A percentile compares a stretch with the other conserved stretches of the same genome.
Evolutionary conservation across 768 basidiomycete genomes (phyloP).

Genomic region (Termitomyces sp.): DNA sequence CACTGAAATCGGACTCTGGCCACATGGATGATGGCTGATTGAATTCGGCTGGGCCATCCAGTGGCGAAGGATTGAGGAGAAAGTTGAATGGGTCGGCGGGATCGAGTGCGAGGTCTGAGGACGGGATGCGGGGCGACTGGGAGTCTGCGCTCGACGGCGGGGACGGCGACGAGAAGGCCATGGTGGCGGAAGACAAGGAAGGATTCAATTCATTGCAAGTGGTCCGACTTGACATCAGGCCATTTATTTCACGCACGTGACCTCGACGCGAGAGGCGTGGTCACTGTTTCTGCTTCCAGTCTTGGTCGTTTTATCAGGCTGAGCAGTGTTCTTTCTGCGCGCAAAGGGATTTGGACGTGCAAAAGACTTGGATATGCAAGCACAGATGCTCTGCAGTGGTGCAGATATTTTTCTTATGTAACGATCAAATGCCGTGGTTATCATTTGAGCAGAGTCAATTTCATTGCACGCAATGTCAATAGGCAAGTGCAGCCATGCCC

Average conservation of each 20-base stretch:
- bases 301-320: neutral
- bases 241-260: slow-evolving; percentile 19
- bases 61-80: slow-evolving; percentile 33
- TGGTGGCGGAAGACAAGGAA: slow-evolving; percentile 1
- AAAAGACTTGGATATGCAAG: neutral
- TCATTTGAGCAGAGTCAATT: neutral
- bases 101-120: slow-evolving; percentile 45
- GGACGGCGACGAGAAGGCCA: slow-evolving; percentile 13
- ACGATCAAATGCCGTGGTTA: neutral
- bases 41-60: slow-evolving; percentile 19
- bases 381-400: neutral
- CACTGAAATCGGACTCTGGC: slow-evolving; percentile 21
- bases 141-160: slow-evolving; percentile 15
- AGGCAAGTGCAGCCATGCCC: neutral
- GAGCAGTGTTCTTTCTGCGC: neutral
- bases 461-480: slow-evolving; percentile 7
- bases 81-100: slow-evolving; percentile 56
- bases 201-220: neutral
- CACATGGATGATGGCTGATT: slow-evolving; percentile 44
- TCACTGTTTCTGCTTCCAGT: neutral
- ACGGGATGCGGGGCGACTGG: slow-evolving; percentile 20
- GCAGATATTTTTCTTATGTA: slow-evolving; percentile 1
- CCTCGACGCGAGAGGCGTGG: neutral
- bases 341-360: neutral
- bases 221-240: slow-evolving; percentile 16